Evolutionary conservation across 495 filamentous ascomycete genomes (phyloP).

Genomic region (Hypoxylon subgilvum): DNA sequence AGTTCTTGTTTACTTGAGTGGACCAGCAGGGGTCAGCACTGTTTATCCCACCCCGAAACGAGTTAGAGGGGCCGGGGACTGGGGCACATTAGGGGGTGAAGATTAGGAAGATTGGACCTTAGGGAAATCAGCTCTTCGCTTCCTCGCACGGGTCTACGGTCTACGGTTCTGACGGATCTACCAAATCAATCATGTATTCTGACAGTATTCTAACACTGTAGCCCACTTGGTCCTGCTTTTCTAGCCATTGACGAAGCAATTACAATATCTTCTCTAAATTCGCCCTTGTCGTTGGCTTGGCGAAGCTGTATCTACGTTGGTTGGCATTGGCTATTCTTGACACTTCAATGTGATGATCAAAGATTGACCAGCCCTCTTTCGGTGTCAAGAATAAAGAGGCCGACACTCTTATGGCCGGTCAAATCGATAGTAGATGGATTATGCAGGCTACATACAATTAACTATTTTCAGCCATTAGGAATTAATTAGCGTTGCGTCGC

Average conservation of each 20-base stretch:
- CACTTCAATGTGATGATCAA: conserved; percentile 22
- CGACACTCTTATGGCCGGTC: no score
- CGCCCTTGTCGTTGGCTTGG: not conserved
- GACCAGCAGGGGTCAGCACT: conserved; percentile 28
- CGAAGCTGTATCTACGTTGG: not conserved
- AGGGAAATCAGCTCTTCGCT: not conserved
- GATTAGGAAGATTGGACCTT: no score
- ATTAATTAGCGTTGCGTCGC: conserved; percentile 3
- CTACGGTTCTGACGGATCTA: no score
- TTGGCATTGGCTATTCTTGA: not conserved
- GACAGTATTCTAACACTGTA: not conserved
- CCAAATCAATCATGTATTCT: no score
- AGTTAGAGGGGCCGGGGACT: conserved; percentile 24
- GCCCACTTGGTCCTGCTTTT: conserved; percentile 6
- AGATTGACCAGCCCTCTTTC: conserved; percentile 11
- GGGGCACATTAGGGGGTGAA: not conserved
- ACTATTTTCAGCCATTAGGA: conserved; percentile 20
- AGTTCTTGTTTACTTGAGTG: conserved; percentile 40
- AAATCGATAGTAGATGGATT: conserved; percentile 1
- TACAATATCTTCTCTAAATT: not conserved
- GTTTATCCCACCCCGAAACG: conserved; percentile 38
- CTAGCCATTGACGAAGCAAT: conserved; percentile 9
- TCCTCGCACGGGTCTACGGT: conserved; percentile 26
- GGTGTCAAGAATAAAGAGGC: conserved; percentile 8
- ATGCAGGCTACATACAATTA: not conserved